These are phyloP conservation scores for Aureobasidium sp. DNA, from an alignment of 2,329 filamentous ascomycete genomes.

Conservation along the genomic window DNA sequence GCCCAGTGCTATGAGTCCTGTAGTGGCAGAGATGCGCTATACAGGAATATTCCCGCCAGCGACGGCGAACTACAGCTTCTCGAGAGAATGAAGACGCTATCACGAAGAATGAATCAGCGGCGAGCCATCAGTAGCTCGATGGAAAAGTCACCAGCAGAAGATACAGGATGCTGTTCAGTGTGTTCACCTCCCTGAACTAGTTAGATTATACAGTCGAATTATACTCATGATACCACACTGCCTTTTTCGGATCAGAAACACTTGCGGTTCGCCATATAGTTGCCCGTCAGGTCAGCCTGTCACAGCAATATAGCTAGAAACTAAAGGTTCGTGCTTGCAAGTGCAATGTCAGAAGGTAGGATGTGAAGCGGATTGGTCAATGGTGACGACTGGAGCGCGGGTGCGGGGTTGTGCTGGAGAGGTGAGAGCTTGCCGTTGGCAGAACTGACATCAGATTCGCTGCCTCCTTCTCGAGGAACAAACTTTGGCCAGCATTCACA, in stretches of 20 bases:
- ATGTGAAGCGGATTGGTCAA: neutral
- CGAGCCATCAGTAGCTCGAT: neutral
- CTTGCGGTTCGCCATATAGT: neutral
- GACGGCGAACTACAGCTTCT: constrained; percentile 1
- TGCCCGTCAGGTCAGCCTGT: neutral
- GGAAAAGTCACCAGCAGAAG: neutral
- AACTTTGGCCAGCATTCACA: neutral
- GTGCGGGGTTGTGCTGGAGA: neutral
- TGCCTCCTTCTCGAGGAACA: neutral
- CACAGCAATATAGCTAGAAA: neutral
- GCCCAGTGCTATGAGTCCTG: constrained; percentile 8
- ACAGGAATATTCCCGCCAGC: neutral
- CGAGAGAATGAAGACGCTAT: neutral
- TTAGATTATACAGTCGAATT: neutral
- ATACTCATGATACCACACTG: neutral
- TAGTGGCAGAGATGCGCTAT: neutral
- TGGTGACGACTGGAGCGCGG: neutral
- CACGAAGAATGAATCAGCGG: neutral
- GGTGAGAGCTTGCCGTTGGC: constrained; percentile 1
- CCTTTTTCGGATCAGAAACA: neutral
- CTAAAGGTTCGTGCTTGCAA: neutral
- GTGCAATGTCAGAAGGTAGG: neutral
- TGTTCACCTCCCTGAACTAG: neutral
- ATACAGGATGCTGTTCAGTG: neutral
- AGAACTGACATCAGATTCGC: constrained; percentile 1